Evolutionary conservation across 768 basidiomycete genomes (phyloP), one percentile per base, ranked within the genome.

Genomic region (Amanita jacksonii): DNA sequence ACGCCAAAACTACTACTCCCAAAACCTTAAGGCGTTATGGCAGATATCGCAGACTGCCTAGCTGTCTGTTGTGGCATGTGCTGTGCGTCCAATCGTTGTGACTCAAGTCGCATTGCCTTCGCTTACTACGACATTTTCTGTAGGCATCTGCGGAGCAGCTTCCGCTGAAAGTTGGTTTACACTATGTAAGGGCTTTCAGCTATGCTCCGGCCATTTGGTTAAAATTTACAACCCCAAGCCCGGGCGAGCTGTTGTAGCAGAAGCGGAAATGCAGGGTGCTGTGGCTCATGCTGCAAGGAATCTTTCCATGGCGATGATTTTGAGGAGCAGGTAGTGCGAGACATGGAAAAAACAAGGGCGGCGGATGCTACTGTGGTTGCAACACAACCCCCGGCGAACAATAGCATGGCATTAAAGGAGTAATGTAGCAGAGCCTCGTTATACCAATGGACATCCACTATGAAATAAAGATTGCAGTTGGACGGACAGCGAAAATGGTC

Each of bases 231-330:
- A 6, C 13, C 20, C 13, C 16, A n/a, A 19, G 10, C 4, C 12
- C 7, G 37, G 37, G 43, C 27, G 8, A 15, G 19, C 15, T 38
- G 37, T n/a, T 62, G 62, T 45, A 57, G 67, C 43, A 48, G 52
- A 25, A 46, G 53, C 15, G 56, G 56, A 30, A 45, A 48, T 18
- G 52, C 60, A n/a, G 70, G 71, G 8, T 74, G 73, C 47, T 75
- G 72, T 50, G 67, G 62, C 9, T 60, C 59, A 25, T 75, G 72
- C 43, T 73, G 63, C 45, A 54, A 56, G 15, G 53, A 63, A 8
- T 66, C 66, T 2, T 72, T 73, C 53, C 60, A 68, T 19, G 44
- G 38, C 30, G 73, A 75, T 48, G 56, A 52, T 1, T 68, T 72
- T 51, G 69, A 70, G 15, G 58, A 53, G 33, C 54, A 65, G 31